Base-by-base conservation (phyloP, 225 moss, liverwort and hornwort species). In the Thuidium tamariscinum region DNA sequence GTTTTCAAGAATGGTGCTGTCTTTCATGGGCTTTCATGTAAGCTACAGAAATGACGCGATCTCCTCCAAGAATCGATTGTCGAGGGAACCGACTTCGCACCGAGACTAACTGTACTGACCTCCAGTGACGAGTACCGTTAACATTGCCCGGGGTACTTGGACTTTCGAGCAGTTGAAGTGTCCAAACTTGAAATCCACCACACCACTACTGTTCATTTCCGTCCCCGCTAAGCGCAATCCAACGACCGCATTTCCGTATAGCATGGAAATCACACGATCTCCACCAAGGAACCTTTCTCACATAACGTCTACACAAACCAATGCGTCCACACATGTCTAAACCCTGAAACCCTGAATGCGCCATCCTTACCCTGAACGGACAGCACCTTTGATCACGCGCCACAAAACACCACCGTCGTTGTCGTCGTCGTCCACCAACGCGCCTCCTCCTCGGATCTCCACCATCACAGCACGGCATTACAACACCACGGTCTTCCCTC, bases 291-390 rank as follows among this genome's bases (percentile, higher is more conserved):
- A 42, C 22, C 80, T 20, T 41, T 10, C 30, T 30, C 65, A 22
- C 17, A 10, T 11, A 36, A 29, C 82, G 3, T 44, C 39, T 9
- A 32, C 62, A 39, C 18, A 12, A 29, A 69, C 54, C 67, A 29
- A 41, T 29, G 36, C 42, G 13, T 4, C 71, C 48, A 61, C 52
- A 3, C 42, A 85, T 51, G 82, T 86, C 48, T 67, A 74, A 91
- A 88, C 85, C 87, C 91, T 88, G 20, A 69, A 90, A 86, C 83
- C 86, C 91, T 85, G 29, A 81, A 55, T 29, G 80, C 55, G 22
- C 22, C 46, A 49, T 25, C 37, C 83, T 73, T 61, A 68, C 83
- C 66, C 46, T 44, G 37, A 29, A 39, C 44, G 52, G 41, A 44
- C 68, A 65, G 52, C 68, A 39, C 84, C 34, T 73, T 59, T 10